Evolutionary conservation across 2,329 filamentous ascomycete species (phyloP), one percentile per base, ranked within the genome.

Genomic region (Botryotinia convoluta): DNA sequence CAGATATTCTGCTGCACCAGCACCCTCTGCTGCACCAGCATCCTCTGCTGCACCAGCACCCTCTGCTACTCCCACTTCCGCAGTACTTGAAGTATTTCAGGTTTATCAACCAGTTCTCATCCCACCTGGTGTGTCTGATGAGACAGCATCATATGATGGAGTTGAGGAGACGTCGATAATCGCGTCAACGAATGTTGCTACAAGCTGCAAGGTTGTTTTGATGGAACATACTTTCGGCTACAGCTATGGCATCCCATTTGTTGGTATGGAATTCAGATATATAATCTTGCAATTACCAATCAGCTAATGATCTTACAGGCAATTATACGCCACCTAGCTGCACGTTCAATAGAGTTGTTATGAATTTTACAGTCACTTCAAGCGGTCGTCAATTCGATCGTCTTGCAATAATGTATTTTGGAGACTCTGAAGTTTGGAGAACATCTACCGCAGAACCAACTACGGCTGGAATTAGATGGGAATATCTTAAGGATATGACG

Each of bases 401-500:
- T 57, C 85, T 95, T 14, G 93, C 89, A 6, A 82, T 91, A 45
- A 90, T 96, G 86, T 96, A 91, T 78, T 85, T 96, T 54, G 89
- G 89, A 59, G 92, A 95, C 80, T 89, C 88, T 16, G 93, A 97
- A 80, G 86, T 97, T n/a, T 96, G 92, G 85, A 86, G 93, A 37
- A 95, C 93, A 2, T 94, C 92, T 8, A 97, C 93, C 1, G 92
- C 93, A 6, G 92, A 97, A 82, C 93, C 93, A 1, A 93, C 89
- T 0, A 76, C 83, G 7, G 86, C 86, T 35, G 93, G 93, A 10
- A 94, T 96, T 75, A 83, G 87, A 62, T 95, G 92, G 92, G 90
- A 87, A 0, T 94, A 93, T 79, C 84, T 90, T 72, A 96, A 95
- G 81, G 93, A 97, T 80, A 90, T 94, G 88, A 92, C 91, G 1